These are phyloP conservation scores for Climacium dendroides DNA, from an alignment of 225 moss, liverwort and hornwort species.

Conservation along the genomic window DNA sequence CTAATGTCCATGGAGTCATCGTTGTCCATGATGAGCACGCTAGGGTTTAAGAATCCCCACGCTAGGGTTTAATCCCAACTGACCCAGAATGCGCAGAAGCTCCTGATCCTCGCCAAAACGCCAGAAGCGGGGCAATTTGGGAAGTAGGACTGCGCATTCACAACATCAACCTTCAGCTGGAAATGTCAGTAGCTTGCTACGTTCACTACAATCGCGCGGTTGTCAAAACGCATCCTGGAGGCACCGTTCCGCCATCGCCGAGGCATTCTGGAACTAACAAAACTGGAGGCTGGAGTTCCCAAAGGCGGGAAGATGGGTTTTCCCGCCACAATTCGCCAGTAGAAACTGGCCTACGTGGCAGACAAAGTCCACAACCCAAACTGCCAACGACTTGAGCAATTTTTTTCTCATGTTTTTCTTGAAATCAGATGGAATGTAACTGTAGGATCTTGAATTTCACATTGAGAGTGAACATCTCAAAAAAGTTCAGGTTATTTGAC, in stretches of 20 bases:
- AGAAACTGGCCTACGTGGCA: not conserved
- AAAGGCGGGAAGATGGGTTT: slow-evolving; percentile 6
- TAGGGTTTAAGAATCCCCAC: not conserved
- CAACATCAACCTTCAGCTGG: too few relatives aligned
- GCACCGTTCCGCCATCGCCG: not conserved
- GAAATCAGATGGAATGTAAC: too few relatives aligned
- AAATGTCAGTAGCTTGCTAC: not conserved
- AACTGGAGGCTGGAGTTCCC: not conserved
- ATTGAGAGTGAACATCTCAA: too few relatives aligned
- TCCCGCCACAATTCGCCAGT: not conserved
- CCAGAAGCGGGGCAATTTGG: not conserved
- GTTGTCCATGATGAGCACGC: slow-evolving; percentile 6
- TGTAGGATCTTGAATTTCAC: too few relatives aligned
- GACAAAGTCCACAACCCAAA: not conserved
- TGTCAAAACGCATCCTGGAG: not conserved
- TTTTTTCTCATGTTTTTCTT: too few relatives aligned
- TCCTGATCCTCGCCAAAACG: not conserved
- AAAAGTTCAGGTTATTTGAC: too few relatives aligned
- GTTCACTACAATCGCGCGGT: not conserved
- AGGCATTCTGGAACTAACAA: not conserved
- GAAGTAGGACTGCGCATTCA: not conserved
- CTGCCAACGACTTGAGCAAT: too few relatives aligned
- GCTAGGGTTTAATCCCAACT: slow-evolving; percentile 1
- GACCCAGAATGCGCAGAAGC: not conserved
- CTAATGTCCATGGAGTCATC: slow-evolving; percentile 3